Base-by-base conservation (phyloP, 176 grass and related monocot species). In the Musa acuminata region DNA sequence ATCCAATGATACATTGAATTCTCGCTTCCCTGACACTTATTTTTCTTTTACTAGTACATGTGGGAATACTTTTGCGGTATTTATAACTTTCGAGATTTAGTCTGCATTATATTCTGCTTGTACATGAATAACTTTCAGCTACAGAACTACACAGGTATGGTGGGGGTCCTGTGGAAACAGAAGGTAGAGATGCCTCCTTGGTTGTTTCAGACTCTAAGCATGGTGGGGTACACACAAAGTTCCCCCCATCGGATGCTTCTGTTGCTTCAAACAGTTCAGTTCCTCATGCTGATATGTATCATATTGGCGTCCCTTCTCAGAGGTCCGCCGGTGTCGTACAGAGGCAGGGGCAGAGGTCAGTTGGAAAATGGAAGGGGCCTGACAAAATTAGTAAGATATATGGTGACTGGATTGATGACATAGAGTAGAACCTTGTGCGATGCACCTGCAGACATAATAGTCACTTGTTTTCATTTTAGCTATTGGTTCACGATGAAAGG, bases 81-180 rank as follows among this genome's bases (percentile, higher is more conserved):
- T 52, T 2, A 55, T n/a, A 29, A 17, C 55, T 1, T 22, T 17
- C 57, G 9, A 20, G 11, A 8, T 26, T 64, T 1, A 52, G 27
- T 12, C 5, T n/a, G 11, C 2, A 55, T 8, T 65, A 12, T 25
- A 22, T 14, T 19, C 9, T 49, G 13, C 17, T 74, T 11, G 8
- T 51, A 82, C 13, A 75, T 73, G 72, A 49, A 53, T 65, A 19
- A 24, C 19, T 23, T 27, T 20, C 79, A 25, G 55, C 62, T 78
- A 17, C 86, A 94, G 95, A 99, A 89, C 81, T 99, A 11, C 96
- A 94, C 78, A 94, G 92, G 67, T 95, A 99, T 75, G 88, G 96
- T 29, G 94, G 94, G 53, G 94, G 90, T 8, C 86, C 89, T 75
- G 68, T 82, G 0, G 90, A 91, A 51, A 74, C 80, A 12, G 91